These are phyloP conservation scores for Xylariaceae sp. DNA, from an alignment of 2,329 filamentous ascomycete species.

Conservation along the genomic window DNA sequence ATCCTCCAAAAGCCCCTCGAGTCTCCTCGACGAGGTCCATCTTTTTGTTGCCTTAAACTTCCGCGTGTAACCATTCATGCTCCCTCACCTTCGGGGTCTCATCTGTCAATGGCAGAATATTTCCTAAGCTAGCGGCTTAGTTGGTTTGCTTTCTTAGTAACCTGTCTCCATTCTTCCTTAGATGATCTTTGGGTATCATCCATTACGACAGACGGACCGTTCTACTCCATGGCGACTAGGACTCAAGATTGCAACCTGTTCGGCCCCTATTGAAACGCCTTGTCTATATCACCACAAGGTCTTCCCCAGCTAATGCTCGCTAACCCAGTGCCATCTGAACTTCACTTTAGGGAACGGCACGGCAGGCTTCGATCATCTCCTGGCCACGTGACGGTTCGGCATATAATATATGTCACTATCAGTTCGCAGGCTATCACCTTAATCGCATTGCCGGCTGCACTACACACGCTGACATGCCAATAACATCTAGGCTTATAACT, in stretches of 20 bases:
- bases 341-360: background rate
- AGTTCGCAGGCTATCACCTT: conserved; percentile 13
- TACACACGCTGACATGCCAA: conserved; percentile 32
- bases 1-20: background rate
- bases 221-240: background rate
- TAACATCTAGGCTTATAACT: conserved; percentile 9
- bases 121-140: too few species aligned
- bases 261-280: background rate
- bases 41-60: background rate
- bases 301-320: background rate
- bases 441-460: conserved; percentile 28
- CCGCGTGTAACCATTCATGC: background rate
- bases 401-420: conserved; percentile 25
- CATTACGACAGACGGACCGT: background rate
- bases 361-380: conserved; percentile 4
- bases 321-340: background rate
- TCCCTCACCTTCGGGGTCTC: background rate
- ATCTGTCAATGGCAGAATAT: background rate
- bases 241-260: background rate
- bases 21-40: background rate
- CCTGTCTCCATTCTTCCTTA: background rate
- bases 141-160: conserved; percentile 2
- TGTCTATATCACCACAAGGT: background rate
- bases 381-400: conserved; percentile 23
- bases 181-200: background rate